phyloP scores from a whole-genome alignment of 1,284 basidiomycete genomes.

The Trichosporon sp. region DNA sequence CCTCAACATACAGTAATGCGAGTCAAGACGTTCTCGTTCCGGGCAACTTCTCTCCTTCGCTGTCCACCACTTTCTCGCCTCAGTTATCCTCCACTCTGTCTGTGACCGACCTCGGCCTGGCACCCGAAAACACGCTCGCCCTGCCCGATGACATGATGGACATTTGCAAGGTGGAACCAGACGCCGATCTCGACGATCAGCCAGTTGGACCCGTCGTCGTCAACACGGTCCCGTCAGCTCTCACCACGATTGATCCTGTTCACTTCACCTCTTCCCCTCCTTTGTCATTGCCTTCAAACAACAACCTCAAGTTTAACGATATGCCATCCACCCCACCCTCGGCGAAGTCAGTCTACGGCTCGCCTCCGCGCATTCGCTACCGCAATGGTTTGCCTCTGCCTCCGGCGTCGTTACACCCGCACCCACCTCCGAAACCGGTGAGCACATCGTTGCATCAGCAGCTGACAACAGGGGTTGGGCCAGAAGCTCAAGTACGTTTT shows the following conservation, averaged over 20 bases:
- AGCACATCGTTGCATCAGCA: constrained; percentile 11
- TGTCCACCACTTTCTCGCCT: constrained; percentile 1
- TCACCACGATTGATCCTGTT: not conserved
- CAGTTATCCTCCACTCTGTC: not conserved
- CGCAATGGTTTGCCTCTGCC: not conserved
- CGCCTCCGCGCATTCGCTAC: not conserved
- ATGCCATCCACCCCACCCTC: constrained; percentile 10
- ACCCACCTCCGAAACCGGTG: constrained; percentile 8
- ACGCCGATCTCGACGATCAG: constrained; percentile 15
- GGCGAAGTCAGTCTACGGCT: not conserved
- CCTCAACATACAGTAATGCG: constrained; percentile 7
- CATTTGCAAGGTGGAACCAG: constrained; percentile 19
- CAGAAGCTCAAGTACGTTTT: constrained; percentile 19
- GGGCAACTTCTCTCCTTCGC: not conserved
- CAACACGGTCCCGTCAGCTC: constrained; percentile 19
- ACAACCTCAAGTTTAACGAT: not conserved
- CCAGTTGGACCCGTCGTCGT: constrained; percentile 8
- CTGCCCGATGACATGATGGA: constrained; percentile 13
- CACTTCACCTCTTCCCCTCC: not conserved
- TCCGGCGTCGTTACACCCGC: not conserved
- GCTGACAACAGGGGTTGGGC: constrained; percentile 11
- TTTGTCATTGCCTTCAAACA: not conserved
- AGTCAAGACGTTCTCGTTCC: not conserved
- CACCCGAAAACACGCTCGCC: not conserved
- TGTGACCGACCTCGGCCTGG: constrained; percentile 14